Evolutionary conservation across 2,329 filamentous ascomycete genomes (phyloP), one percentile per base, ranked within the genome.

Genomic region (Cordyceps javanica): DNA sequence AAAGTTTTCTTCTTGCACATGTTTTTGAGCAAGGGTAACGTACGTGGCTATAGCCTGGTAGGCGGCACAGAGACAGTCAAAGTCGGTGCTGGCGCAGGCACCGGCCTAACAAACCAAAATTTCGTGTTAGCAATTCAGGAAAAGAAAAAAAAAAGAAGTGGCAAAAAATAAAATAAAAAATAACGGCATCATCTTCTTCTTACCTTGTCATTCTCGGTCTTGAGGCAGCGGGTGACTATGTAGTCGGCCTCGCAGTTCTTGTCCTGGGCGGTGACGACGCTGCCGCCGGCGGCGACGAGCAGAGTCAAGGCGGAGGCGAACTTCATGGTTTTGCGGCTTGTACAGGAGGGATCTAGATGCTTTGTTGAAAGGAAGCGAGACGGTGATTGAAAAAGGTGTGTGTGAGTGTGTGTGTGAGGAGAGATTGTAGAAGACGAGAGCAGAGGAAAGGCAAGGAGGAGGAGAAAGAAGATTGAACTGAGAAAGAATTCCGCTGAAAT

Each of bases 21-120:
- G n/a, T n/a, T n/a, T n/a, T n/a, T n/a, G n/a, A n/a, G n/a, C n/a
- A n/a, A 41, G 28, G 16, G 41, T 25, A n/a, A 71, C 75, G 60
- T 66, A 80, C 77, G 77, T 79, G 46, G 75, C 66, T 52, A 81
- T 69, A 61, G 72, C 69, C 61, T 74, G 61, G 64, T 77, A 73
- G 48, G 73, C 71, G 55, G 69, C 66, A 65, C 79, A 82, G 60
- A 73, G 72, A 68, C 79, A 82, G 54, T 71, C 67, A 62, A 73
- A 80, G 68, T 82, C 77, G 50, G 65, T 68, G 21, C 58, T 5
- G 11, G 45, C 55, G 67, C 79, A 82, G 41, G 61, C 61, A 4
- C 63, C 58, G 61, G 75, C 68, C 70, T 73, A 38, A 19, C n/a
- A n/a, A n/a, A n/a, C n/a, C n/a, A n/a, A 13, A 30, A n/a, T 13